phyloP scores from a whole-genome alignment of 2,329 filamentous ascomycete species.

The Rhynchosporium secalis region DNA sequence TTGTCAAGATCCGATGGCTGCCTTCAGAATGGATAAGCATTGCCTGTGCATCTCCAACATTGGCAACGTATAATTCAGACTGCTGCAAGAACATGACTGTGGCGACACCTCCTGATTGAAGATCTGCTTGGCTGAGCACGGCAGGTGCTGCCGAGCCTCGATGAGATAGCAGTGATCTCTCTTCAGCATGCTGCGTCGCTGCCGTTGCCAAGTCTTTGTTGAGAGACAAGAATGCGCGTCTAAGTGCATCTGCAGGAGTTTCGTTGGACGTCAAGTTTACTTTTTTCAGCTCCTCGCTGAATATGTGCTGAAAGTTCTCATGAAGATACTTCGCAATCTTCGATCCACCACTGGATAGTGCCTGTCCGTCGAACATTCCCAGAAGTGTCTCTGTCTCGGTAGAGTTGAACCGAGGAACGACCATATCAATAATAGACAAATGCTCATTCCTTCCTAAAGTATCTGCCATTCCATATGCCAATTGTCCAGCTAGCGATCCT shows the following conservation, averaged over 20 bases:
- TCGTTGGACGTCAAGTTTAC: slow-evolving; percentile 68
- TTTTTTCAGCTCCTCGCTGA: slow-evolving; percentile 76
- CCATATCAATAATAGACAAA: slow-evolving; percentile 90
- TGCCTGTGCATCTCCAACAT: slow-evolving; percentile 94
- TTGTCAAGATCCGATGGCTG: slow-evolving; percentile 77
- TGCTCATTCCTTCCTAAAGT: slow-evolving; percentile 92
- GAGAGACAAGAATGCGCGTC: slow-evolving; percentile 81
- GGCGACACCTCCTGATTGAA: slow-evolving; percentile 86
- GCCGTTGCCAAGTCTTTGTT: slow-evolving; percentile 93
- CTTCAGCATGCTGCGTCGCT: slow-evolving; percentile 77
- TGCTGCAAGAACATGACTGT: slow-evolving; percentile 88
- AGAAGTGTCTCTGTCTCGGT: slow-evolving; percentile 87
- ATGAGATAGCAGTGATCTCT: slow-evolving; percentile 65
- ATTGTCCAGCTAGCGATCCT: slow-evolving; percentile 84
- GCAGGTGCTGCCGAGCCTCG: slow-evolving; percentile 72
- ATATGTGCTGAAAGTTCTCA: slow-evolving; percentile 88
- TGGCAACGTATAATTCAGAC: slow-evolving; percentile 90
- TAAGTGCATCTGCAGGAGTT: slow-evolving; percentile 77
- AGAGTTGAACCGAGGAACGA: slow-evolving; percentile 87
- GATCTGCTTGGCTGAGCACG: slow-evolving; percentile 82
- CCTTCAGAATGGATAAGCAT: slow-evolving; percentile 91
- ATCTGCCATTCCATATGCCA: slow-evolving; percentile 97
- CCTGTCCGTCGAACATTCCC: slow-evolving; percentile 94
- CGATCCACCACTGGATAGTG: slow-evolving; percentile 84
- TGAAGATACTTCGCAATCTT: slow-evolving; percentile 96